Evolutionary conservation across 805 yeast species (phyloP).

Genomic region (Starmerella sp.): DNA sequence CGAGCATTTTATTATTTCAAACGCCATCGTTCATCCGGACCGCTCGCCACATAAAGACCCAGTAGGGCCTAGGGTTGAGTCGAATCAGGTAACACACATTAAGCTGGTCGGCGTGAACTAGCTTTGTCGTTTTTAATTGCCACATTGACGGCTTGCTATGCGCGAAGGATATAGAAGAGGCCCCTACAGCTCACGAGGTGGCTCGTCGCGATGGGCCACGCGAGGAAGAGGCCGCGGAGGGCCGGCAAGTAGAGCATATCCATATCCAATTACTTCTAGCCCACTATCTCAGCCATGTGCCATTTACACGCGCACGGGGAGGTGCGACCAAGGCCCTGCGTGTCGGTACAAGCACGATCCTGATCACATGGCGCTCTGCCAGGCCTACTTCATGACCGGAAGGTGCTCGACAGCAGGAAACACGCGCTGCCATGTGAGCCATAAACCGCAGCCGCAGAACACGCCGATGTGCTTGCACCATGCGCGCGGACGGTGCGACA

Average conservation of each 20-base stretch:
- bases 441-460: slow-evolving; percentile 47
- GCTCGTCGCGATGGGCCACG: background rate
- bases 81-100: background rate
- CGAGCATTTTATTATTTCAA: too few relatives aligned
- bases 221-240: background rate
- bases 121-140: background rate
- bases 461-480: slow-evolving; percentile 48
- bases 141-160: background rate
- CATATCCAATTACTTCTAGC: background rate
- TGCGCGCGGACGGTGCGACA: slow-evolving; percentile 39
- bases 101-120: background rate
- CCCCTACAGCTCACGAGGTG: background rate
- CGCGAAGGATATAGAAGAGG: background rate
- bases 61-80: background rate
- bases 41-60: background rate
- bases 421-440: slow-evolving; percentile 42
- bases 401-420: slow-evolving; percentile 35
- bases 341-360: slow-evolving; percentile 49
- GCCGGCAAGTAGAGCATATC: background rate
- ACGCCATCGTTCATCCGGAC: background rate
- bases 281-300: slow-evolving; percentile 22
- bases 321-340: slow-evolving; percentile 40
- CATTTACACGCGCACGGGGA: slow-evolving; percentile 33
- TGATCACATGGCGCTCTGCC: slow-evolving; percentile 45
- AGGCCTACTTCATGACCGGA: slow-evolving; percentile 34